Percentiles rank a stretch among this genome's conserved stretches.
Evolutionary conservation across 78 protist genomes (phyloP).

Genomic region (Carpediemonas membranifera): DNA sequence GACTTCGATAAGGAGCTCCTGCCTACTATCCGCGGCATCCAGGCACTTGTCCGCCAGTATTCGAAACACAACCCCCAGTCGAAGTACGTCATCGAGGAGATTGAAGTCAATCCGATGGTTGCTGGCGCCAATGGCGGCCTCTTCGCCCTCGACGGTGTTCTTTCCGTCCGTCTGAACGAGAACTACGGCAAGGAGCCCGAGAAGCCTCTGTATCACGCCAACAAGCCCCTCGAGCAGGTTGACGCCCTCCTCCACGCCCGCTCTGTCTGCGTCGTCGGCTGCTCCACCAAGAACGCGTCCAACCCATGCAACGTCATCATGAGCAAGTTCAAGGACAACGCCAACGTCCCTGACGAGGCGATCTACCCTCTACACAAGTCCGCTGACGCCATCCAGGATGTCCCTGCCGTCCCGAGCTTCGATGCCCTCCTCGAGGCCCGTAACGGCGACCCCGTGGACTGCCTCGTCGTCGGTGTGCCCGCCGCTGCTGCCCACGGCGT

Average conservation of each 20-base stretch:
- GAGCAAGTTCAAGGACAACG: neutral
- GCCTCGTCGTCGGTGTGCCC: constrained; percentile 28
- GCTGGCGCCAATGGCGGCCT: constrained; percentile 4
- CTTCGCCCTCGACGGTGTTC: constrained; percentile 26
- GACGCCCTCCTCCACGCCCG: neutral
- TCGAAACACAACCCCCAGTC: neutral
- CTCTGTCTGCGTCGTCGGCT: constrained; percentile 26
- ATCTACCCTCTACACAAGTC: constrained; percentile 15
- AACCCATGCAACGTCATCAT: constrained; percentile 12
- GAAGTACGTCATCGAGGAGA: constrained; percentile 4
- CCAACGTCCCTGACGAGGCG: neutral
- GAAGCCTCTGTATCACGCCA: neutral
- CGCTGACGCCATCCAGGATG: constrained; percentile 1
- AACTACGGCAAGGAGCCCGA: neutral
- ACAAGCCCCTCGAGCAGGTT: constrained; percentile 26
- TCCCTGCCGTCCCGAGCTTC: neutral
- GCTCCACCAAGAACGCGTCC: constrained; percentile 2
- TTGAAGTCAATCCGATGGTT: constrained; percentile 26
- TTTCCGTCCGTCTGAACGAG: neutral
- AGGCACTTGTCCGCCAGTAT: neutral
- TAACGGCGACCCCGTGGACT: constrained; percentile 22
- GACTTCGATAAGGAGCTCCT: neutral
- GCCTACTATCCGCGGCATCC: neutral
- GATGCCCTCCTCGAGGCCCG: neutral
- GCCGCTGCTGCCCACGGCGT: constrained; percentile 9